A percentile compares a stretch with the other conserved stretches of the same genome.
These are phyloP conservation scores for Pseudogymnoascus sp. DNA, from an alignment of 2,329 filamentous ascomycete species.

Conservation along the genomic window DNA sequence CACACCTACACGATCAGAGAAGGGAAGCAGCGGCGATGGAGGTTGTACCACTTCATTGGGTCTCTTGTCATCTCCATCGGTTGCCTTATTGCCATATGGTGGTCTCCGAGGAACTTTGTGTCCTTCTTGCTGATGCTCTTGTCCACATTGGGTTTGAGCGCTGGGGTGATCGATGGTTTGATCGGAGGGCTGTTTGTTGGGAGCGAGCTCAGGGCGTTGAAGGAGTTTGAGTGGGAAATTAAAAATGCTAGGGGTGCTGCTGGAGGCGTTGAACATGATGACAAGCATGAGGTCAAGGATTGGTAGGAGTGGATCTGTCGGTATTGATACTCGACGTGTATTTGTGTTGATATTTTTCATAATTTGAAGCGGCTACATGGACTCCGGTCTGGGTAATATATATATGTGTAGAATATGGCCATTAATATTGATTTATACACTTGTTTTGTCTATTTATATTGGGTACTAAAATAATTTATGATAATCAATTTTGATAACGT, in stretches of 20 bases:
- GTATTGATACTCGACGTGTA: not conserved
- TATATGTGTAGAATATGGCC: not conserved
- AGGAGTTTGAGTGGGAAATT: constrained; percentile 93
- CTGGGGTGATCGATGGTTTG: constrained; percentile 74
- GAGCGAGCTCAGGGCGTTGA: constrained; percentile 71
- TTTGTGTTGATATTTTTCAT: not conserved
- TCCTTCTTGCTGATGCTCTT: constrained; percentile 73
- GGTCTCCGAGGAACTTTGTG: constrained; percentile 66
- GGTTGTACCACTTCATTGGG: constrained; percentile 64
- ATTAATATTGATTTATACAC: not conserved
- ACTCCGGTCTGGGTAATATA: not conserved
- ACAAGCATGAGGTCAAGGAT: constrained; percentile 24
- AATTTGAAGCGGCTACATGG: not conserved
- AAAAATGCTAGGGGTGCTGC: constrained; percentile 48
- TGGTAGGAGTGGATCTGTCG: constrained; percentile 19
- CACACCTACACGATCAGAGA: constrained; percentile 63
- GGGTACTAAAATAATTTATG: not conserved
- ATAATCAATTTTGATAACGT: too few species aligned
- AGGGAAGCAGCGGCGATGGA: constrained; percentile 59
- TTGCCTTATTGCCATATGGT: constrained; percentile 80
- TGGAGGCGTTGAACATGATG: constrained; percentile 21
- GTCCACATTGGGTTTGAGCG: constrained; percentile 66
- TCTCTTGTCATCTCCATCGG: constrained; percentile 61
- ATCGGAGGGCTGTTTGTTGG: constrained; percentile 83
- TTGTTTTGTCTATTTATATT: not conserved